Evolutionary conservation across 768 basidiomycete species (phyloP).

Genomic region (Paxillus involutus): DNA sequence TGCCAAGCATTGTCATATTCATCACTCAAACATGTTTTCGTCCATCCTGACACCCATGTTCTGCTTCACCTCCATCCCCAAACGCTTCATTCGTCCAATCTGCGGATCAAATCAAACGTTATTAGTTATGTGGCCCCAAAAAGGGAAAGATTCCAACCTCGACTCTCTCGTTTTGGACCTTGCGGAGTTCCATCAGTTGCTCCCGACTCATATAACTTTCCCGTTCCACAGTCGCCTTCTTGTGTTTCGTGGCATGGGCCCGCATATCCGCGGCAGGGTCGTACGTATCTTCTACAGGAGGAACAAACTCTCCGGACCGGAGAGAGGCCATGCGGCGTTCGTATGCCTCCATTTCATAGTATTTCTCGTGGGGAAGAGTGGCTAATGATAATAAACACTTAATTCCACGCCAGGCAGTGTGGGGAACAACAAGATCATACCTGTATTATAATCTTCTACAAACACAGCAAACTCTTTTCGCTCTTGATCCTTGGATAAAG

Average conservation of each 20-base stretch:
- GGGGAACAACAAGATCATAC: conserved; percentile 34
- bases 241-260: conserved; percentile 69
- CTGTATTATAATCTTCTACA: conserved; percentile 83
- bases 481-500: conserved; percentile 79
- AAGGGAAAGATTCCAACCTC: conserved; percentile 48
- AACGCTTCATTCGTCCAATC: conserved; percentile 79
- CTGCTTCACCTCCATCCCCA: conserved; percentile 87
- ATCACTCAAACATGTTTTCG: conserved; percentile 56
- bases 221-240: conserved; percentile 61
- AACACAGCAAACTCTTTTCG: conserved; percentile 84
- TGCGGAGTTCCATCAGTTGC: conserved; percentile 77
- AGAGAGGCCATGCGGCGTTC: conserved; percentile 83
- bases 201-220: conserved; percentile 79
- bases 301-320: conserved; percentile 79
- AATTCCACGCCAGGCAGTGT: background rate
- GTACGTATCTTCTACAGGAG: conserved; percentile 70
- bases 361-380: conserved; percentile 92
- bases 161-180: conserved; percentile 81
- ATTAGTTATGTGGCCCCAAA: background rate
- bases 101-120: conserved; percentile 22
- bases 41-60: conserved; percentile 90
- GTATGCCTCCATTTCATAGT: conserved; percentile 87
- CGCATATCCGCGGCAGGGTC: conserved; percentile 85
- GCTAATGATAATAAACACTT: conserved; percentile 48
- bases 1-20: background rate